Base-by-base conservation (phyloP, 305 asterid species). In the Striga hermonthica region DNA sequence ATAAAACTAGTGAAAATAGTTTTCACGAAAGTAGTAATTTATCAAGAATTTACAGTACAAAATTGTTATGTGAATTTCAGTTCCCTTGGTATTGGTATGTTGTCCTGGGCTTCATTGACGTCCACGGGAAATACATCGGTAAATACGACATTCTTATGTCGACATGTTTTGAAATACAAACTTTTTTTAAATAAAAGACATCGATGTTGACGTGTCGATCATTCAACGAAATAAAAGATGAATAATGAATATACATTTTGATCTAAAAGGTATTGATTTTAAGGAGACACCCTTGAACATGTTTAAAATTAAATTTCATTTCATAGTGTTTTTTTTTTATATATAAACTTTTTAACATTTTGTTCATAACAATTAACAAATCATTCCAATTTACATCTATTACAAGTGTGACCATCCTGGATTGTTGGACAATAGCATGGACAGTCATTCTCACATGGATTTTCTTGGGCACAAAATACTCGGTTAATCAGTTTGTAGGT, bases 51-150 rank as follows among this genome's bases (percentile, higher is more conserved):
- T 49, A 56, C 35, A 6, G 7, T 7, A 9, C 15, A 15, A 34
- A 9, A 31, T 10, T 7, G n/a, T 10, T 11, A 10, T 57, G 34
- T 12, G 11, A 45, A 10, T n/a, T n/a, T n/a, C n/a, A n/a, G n/a
- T n/a, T n/a, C n/a, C n/a, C n/a, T n/a, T n/a, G n/a, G n/a, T n/a
- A n/a, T n/a, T n/a, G n/a, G n/a, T n/a, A n/a, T n/a, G n/a, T n/a
- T n/a, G n/a, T n/a, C n/a, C n/a, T n/a, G n/a, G n/a, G n/a, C n/a
- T 68, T 86, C 50, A 82, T 81, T 35, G 96, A 90, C 76, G 87
- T 86, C 72, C 97, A 86, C 34, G 96, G 95, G 61, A 86, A 84
- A 72, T 88, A 80, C 81, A 88, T 90, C 9, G 87, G 97, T 88
- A 81, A 72, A 6, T 11, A 10, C 1, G 13, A 3, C 13, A 12